Evolutionary conservation across 805 yeast species (phyloP).

Genomic region (Candida alai): DNA sequence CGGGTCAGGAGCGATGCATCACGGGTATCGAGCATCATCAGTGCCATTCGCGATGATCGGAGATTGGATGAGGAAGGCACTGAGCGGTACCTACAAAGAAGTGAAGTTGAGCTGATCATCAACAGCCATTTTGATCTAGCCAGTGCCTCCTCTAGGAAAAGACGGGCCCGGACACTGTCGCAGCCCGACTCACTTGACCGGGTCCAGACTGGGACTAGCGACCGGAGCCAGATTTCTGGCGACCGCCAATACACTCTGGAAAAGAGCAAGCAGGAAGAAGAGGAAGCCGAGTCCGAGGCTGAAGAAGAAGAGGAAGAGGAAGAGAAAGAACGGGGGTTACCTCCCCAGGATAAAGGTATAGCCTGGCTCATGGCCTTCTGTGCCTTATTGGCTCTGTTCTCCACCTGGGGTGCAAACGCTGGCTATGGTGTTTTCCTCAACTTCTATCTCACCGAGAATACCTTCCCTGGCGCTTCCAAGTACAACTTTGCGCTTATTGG

Average conservation of each 20-base stretch:
- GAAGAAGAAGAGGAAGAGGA: constrained; percentile 1
- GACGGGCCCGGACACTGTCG: no score
- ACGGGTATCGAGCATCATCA: neutral
- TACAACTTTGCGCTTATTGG: constrained; percentile 49
- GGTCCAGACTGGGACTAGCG: no score
- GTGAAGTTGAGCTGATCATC: no score
- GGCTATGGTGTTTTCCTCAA: constrained; percentile 52
- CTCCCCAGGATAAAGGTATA: constrained; percentile 22
- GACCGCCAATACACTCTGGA: no score
- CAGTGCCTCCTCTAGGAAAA: no score
- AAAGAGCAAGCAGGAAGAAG: no score
- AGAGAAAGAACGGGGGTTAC: neutral
- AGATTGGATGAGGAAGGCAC: constrained; percentile 1
- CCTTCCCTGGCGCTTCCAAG: constrained; percentile 38
- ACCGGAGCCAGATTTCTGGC: no score
- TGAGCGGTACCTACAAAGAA: no score
- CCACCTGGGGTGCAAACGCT: constrained; percentile 54
- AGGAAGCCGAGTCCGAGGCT: no score
- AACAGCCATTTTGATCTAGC: no score
- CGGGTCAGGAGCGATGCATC: no score
- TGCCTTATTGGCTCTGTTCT: constrained; percentile 38
- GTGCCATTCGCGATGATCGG: constrained; percentile 3
- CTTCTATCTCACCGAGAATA: constrained; percentile 34
- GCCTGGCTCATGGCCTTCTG: constrained; percentile 50
- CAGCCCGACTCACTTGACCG: no score